Conservation (phyloP, 2,329 filamentous ascomycete genomes). For the Monilinia aucupariae region DNA sequence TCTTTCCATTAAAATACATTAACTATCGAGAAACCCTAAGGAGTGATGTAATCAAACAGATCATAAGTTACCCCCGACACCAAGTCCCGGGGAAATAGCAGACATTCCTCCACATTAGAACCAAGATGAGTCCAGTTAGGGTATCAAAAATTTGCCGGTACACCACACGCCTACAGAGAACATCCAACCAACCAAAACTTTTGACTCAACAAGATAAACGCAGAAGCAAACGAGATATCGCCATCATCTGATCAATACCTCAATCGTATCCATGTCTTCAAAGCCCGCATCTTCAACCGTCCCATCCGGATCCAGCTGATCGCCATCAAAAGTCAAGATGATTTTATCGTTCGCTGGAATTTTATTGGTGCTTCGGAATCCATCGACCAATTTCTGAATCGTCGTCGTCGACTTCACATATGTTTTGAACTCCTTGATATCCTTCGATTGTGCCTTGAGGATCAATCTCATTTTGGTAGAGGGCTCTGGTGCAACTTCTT, state of each 20-base stretch:
- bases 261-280: constrained; percentile 67
- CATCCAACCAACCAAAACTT: neutral
- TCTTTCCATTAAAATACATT: neutral
- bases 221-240: neutral
- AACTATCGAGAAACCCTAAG: neutral
- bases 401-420: constrained; percentile 51
- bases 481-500: constrained; percentile 14
- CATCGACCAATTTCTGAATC: constrained; percentile 56
- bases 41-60: neutral
- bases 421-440: constrained; percentile 46
- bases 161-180: neutral
- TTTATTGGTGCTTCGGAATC: constrained; percentile 52
- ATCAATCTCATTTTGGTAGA: constrained; percentile 44
- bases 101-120: neutral
- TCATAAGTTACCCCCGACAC: neutral
- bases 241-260: constrained; percentile 47
- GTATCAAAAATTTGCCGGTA: constrained; percentile 2
- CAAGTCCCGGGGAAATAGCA: neutral
- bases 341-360: constrained; percentile 50
- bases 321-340: constrained; percentile 69
- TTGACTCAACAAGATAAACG: neutral
- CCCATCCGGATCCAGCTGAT: constrained; percentile 55
- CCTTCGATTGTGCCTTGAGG: constrained; percentile 45
- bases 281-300: constrained; percentile 65
- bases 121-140: neutral